Base-by-base conservation (phyloP, 768 basidiomycete species). In the Suillus discolor region DNA sequence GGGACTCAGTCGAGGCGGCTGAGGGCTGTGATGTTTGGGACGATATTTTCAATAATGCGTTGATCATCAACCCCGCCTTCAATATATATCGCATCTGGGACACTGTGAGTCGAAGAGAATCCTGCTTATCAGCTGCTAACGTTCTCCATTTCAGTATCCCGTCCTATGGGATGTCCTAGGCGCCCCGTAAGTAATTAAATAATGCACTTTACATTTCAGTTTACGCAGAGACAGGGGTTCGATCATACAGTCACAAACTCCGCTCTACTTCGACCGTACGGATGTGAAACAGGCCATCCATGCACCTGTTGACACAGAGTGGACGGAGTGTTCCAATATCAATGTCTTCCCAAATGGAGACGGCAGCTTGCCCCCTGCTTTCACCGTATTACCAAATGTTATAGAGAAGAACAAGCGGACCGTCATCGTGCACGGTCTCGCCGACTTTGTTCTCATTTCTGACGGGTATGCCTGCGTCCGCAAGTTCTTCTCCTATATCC, bases 111-210 rank as follows among this genome's bases (percentile, higher is more conserved):
- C 6, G 38, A 41, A 16, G 57, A 41, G 25, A 6, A 20, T 31
- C 11, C 3, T 44, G 2, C 41, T 38, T 4, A 31, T 31, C 13
- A 20, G 36, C 15, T 25, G 31, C 61, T 70, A n/a, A 71, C 38
- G 5, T 13, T 54, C 8, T 39, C 13, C 18, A 36, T 6, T 23
- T 13, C 53, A 81, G 68, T 91, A 79, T 75, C 91, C 90, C 0
- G 81, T 89, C 49, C 78, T 89, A 15, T 92, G 89, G 91, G 91
- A 92, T 66, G 90, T 92, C 6, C 87, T 92, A 38, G 91, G 90
- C n/a, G 92, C 89, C 83, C 90, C 91, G 87, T 90, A 70, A 41
- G 86, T 73, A 2, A 12, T 39, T 59, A 57, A 41, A 28, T 2
- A 15, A 53, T 23, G 4, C 34, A 18, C 18, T 55, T 20, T 53